Evolutionary conservation across 805 yeast species (phyloP).

Genomic region (Kluyveromyces wickerhamii): DNA sequence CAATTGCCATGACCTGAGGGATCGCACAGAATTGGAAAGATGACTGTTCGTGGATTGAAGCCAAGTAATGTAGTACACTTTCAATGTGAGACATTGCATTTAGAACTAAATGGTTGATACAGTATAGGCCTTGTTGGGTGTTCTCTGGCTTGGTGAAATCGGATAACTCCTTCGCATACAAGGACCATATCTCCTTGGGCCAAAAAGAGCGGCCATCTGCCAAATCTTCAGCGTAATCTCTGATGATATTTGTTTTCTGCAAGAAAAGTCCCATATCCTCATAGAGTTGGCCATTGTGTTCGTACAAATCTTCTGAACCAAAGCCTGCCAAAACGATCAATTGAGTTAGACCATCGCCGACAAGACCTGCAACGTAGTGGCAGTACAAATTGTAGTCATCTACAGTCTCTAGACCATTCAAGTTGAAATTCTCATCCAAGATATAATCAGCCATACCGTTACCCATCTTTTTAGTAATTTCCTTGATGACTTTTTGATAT

Average conservation of each 20-base stretch:
- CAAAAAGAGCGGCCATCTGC: constrained; percentile 90
- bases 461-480: constrained; percentile 83
- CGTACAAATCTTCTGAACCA: constrained; percentile 43
- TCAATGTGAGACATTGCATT: constrained; percentile 72
- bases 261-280: constrained; percentile 91
- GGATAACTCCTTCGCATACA: constrained; percentile 57
- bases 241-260: constrained; percentile 92
- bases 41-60: constrained; percentile 71
- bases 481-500: constrained; percentile 71
- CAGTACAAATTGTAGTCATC: constrained; percentile 87
- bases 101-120: constrained; percentile 73
- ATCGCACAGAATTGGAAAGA: constrained; percentile 89
- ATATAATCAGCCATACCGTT: constrained; percentile 96
- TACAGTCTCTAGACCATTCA: constrained; percentile 69
- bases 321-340: constrained; percentile 70
- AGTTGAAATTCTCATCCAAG: constrained; percentile 65
- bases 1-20: constrained; percentile 99
- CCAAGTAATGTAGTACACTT: constrained; percentile 67
- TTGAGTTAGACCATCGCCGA: constrained; percentile 90
- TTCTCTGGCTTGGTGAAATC: constrained; percentile 49
- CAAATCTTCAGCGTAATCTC: constrained; percentile 90
- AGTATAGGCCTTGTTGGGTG: constrained; percentile 50
- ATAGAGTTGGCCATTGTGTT: constrained; percentile 49
- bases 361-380: constrained; percentile 95
- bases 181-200: constrained; percentile 91